Percentiles rank a stretch among this genome's conserved stretches.
Conservation (phyloP, 257 asterid species). For the Plantago ovata region DNA sequence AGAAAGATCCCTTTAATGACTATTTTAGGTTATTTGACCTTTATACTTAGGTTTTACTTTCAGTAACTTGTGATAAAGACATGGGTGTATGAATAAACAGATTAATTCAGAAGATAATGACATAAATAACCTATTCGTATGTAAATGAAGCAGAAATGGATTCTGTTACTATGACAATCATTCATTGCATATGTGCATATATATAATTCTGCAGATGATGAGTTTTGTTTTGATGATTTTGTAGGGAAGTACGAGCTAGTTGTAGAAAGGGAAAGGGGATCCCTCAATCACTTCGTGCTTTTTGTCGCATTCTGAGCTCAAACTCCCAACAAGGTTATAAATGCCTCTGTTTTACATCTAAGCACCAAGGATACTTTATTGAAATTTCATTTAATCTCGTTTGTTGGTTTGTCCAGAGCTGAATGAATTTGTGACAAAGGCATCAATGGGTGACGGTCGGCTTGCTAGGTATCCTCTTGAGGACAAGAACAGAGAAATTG, state of each 20-base stretch:
- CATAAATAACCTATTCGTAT: not conserved
- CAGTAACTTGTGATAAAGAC: not conserved
- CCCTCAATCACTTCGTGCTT: constrained; percentile 82
- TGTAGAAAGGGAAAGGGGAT: constrained; percentile 70
- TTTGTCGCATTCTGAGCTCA: constrained; percentile 65
- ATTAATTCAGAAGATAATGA: not conserved
- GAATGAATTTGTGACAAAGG: constrained; percentile 51
- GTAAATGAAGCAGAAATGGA: not conserved
- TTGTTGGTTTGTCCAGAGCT: constrained; percentile 36
- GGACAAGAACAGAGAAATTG: constrained; percentile 60
- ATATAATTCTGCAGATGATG: not conserved
- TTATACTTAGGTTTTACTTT: not conserved
- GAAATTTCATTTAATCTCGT: not conserved
- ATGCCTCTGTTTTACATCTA: constrained; percentile 7
- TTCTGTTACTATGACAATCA: not conserved
- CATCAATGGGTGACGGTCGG: constrained; percentile 64
- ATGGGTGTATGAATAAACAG: not conserved
- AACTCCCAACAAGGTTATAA: constrained; percentile 43
- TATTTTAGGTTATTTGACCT: not conserved
- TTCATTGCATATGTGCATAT: not conserved
- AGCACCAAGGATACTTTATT: not conserved
- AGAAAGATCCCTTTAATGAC: constrained; percentile 1
- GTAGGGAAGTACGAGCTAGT: constrained; percentile 52
- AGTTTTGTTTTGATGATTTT: constrained; percentile 9
- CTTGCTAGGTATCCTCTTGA: constrained; percentile 66